Percentiles rank a stretch among this genome's conserved stretches.
phyloP scores from a whole-genome alignment of 805 yeast genomes.

The Teunomyces kruisii region DNA sequence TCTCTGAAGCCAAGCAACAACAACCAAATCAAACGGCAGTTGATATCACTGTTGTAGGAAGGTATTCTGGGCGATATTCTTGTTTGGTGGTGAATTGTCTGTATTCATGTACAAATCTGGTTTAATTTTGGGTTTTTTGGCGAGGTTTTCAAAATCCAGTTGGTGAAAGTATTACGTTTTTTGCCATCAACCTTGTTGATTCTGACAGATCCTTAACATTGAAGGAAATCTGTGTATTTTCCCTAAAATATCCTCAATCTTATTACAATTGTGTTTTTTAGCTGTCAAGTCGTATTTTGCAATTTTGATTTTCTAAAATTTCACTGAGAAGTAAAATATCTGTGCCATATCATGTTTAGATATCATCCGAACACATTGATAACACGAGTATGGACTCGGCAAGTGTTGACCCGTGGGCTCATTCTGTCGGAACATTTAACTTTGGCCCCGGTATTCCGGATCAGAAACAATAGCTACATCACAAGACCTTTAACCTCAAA shows the following conservation, averaged over 20 bases:
- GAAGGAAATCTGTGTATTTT: background rate
- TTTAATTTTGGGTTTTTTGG: background rate
- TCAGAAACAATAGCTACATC: background rate
- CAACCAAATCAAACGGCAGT: too few species aligned
- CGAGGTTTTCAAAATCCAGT: too few species aligned
- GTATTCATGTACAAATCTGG: background rate
- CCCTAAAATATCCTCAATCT: background rate
- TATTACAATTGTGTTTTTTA: background rate
- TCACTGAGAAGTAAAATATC: background rate
- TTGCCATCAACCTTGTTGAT: background rate
- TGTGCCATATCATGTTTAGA: background rate
- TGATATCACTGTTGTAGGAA: too few species aligned
- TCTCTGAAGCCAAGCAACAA: background rate
- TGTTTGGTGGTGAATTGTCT: background rate
- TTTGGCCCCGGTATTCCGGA: background rate
- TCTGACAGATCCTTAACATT: background rate
- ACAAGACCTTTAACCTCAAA: background rate
- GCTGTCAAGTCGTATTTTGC: background rate
- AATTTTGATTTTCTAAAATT: conserved; percentile 1
- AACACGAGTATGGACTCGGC: background rate
- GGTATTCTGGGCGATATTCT: too few species aligned
- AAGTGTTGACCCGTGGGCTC: background rate
- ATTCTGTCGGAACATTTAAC: background rate
- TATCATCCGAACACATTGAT: background rate
- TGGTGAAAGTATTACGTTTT: background rate